Base-by-base conservation (phyloP, 2,329 filamentous ascomycete species). In the Pseudocercospora pini-densiflorae region DNA sequence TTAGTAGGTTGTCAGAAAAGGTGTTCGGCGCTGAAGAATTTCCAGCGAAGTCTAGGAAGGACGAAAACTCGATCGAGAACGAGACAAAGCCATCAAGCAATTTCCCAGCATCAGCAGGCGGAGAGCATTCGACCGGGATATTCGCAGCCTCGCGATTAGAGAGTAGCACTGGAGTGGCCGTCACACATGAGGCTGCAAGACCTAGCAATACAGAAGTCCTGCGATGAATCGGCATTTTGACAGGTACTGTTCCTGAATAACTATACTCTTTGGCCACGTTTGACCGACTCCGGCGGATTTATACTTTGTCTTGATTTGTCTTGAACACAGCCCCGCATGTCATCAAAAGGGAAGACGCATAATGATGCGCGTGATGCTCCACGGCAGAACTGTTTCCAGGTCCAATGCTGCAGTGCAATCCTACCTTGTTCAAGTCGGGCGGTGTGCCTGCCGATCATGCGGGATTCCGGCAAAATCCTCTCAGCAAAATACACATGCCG, bases 1-100 rank as follows among this genome's bases (percentile, higher is more conserved):
- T 81, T 27, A 90, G 77, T 6, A 90, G 80, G 58, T 86, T 88
- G 66, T 88, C 81, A 0, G 87, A 89, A 75, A 88, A 90, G 0
- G 74, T 80, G 72, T 90, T 90, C 1, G 88, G 88, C 8, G 74
- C 71, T 0, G 85, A 84, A 6, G 76, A 75, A 71, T 88, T 88
- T 12, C 87, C 83, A 5, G 84, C 80, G 76, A 82, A 86, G 66
- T 87, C 85, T 5, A 82, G 82, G 59, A 87, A 86, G 19, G 79
- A 85, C 2, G 80, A 80, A 66, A 85, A 82, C 71, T 86, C 84
- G 68, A 86, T 84, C 0, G 82, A 85, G 73, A 80, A 85, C 21
- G 83, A 83, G 12, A 87, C 79, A 67, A 86, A 87, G 12, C 80
- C 78, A 54, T 82, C 77, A 33, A 77, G 71, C 12, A 78, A 74